These are phyloP conservation scores for Baeospora myosura DNA, from an alignment of 1,284 basidiomycete species.

Conservation along the genomic window DNA sequence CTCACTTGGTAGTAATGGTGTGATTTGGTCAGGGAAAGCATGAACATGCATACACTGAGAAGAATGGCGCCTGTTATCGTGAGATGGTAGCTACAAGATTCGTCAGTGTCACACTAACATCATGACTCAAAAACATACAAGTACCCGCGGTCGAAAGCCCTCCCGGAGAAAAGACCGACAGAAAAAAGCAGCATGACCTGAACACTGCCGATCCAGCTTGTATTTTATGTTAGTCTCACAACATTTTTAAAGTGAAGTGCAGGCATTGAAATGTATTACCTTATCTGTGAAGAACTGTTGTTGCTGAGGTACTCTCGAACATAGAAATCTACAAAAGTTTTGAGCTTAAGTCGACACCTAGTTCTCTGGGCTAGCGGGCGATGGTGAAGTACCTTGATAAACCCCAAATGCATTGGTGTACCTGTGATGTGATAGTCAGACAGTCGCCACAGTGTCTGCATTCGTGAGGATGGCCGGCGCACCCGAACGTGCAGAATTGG, in stretches of 20 bases:
- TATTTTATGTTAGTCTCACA: background rate
- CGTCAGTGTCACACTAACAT: background rate
- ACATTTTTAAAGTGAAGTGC: background rate
- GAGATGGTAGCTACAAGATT: slow-evolving; percentile 2
- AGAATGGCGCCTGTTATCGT: background rate
- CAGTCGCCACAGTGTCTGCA: background rate
- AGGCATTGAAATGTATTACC: background rate
- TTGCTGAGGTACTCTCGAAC: slow-evolving; percentile 6
- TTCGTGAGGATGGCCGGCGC: background rate
- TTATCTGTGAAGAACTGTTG: slow-evolving; percentile 6
- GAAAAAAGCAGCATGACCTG: slow-evolving; percentile 8
- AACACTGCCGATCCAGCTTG: slow-evolving; percentile 9
- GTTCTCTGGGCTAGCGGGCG: background rate
- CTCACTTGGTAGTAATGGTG: slow-evolving; percentile 22
- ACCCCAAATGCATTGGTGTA: background rate
- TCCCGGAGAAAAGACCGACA: slow-evolving; percentile 5
- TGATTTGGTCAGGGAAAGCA: slow-evolving; percentile 21
- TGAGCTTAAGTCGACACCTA: background rate
- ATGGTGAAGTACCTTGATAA: background rate
- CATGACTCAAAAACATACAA: slow-evolving; percentile 2
- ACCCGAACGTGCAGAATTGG: too few species aligned
- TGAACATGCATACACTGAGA: slow-evolving; percentile 17
- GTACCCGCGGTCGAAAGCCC: slow-evolving; percentile 8
- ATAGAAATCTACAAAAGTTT: slow-evolving; percentile 5
- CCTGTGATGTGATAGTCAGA: background rate